Evolutionary conservation across 805 yeast species (phyloP).

Genomic region (Lipomyces spencermartinsiae): DNA sequence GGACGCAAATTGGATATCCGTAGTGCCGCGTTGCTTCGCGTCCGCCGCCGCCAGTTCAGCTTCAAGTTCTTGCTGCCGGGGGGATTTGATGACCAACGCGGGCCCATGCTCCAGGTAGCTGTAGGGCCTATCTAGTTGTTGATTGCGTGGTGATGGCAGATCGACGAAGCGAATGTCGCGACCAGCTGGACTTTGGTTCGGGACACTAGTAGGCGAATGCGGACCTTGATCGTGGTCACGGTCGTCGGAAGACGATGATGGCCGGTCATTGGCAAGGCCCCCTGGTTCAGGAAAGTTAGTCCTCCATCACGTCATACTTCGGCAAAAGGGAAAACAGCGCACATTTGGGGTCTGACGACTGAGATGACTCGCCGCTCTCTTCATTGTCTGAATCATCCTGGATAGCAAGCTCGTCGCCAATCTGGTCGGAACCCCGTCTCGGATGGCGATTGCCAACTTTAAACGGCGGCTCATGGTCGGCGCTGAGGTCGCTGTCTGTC

Average conservation of each 20-base stretch:
- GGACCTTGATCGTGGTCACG: neutral
- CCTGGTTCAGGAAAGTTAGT: neutral
- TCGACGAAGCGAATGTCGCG: slow-evolving; percentile 62
- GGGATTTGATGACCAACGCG: slow-evolving; percentile 76
- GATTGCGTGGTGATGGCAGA: slow-evolving; percentile 56
- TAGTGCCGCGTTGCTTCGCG: slow-evolving; percentile 42
- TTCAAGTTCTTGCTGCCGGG: slow-evolving; percentile 59
- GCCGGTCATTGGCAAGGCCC: neutral
- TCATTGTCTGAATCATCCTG: slow-evolving; percentile 32
- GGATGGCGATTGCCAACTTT: neutral
- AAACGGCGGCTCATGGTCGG: neutral
- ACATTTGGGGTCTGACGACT: neutral
- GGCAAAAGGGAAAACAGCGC: neutral
- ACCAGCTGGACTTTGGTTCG: neutral
- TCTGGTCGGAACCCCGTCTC: slow-evolving; percentile 14
- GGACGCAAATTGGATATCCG: slow-evolving; percentile 31
- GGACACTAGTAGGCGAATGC: neutral
- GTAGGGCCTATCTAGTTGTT: slow-evolving; percentile 11
- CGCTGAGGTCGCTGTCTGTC: neutral
- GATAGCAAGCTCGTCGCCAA: slow-evolving; percentile 46
- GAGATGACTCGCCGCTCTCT: slow-evolving; percentile 18
- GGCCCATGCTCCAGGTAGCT: slow-evolving; percentile 64
- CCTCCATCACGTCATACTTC: neutral
- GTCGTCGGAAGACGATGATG: neutral
- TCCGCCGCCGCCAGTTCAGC: slow-evolving; percentile 34